Evolutionary conservation across 441 rosid species (phyloP).

Genomic region (Mallotus repandus): DNA sequence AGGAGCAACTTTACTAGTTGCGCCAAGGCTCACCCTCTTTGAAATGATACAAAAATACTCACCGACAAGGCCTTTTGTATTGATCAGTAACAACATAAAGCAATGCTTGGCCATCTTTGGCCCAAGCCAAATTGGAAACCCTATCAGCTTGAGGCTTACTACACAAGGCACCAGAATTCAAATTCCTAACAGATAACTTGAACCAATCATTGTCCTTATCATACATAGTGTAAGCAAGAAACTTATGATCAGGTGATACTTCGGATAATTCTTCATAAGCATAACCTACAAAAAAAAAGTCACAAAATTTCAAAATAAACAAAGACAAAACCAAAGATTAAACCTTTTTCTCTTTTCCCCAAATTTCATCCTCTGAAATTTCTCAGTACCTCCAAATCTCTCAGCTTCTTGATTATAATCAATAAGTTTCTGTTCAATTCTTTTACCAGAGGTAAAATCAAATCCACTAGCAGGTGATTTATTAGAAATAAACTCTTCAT

Average conservation of each 20-base stretch:
- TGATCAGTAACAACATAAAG: constrained; percentile 87
- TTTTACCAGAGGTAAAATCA: constrained; percentile 82
- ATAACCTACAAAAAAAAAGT: constrained; percentile 53
- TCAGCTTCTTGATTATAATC: constrained; percentile 93
- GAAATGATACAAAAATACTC: constrained; percentile 11
- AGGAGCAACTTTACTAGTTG: neutral
- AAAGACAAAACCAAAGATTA: neutral
- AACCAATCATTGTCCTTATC: constrained; percentile 92
- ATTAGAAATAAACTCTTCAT: constrained; percentile 79
- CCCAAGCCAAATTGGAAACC: constrained; percentile 91
- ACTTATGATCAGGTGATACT: constrained; percentile 86
- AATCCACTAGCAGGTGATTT: constrained; percentile 80
- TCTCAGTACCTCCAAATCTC: constrained; percentile 81
- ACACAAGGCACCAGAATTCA: constrained; percentile 90
- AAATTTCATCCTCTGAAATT: neutral
- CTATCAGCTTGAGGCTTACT: constrained; percentile 84
- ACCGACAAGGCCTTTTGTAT: constrained; percentile 79
- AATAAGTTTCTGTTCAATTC: constrained; percentile 90
- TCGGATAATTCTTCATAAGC: constrained; percentile 94
- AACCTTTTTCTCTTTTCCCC: no score
- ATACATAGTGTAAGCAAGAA: constrained; percentile 94
- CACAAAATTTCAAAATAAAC: neutral
- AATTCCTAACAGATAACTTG: constrained; percentile 73
- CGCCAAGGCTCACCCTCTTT: neutral
- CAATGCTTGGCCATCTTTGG: constrained; percentile 79